Evolutionary conservation across 192 early-diverging fungal species (phyloP).

Genomic region (Coemansia sp.): DNA sequence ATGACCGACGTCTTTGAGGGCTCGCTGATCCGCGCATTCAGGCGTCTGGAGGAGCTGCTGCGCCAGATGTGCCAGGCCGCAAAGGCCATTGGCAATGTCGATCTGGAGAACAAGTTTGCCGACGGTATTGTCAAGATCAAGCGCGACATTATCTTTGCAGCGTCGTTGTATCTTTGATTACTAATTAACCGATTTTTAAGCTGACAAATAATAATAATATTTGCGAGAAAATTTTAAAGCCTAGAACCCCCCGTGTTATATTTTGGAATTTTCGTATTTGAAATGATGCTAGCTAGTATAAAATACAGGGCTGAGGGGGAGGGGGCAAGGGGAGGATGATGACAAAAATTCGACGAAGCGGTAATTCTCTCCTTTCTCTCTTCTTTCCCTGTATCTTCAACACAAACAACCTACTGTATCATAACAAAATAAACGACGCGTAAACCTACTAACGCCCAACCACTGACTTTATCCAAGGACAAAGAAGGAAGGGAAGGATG

Average conservation of each 20-base stretch:
- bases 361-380: no score
- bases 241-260: no score
- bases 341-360: no score
- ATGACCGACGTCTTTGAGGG: conserved; percentile 97
- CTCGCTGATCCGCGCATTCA: conserved; percentile 84
- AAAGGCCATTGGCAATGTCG: conserved; percentile 91
- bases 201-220: neutral
- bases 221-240: no score
- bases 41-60: conserved; percentile 87
- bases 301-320: no score
- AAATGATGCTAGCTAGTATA: no score
- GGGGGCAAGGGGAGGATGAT: no score
- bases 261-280: no score
- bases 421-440: no score
- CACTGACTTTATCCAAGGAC: neutral
- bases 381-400: neutral
- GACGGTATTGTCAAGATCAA: conserved; percentile 90
- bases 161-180: conserved; percentile 82
- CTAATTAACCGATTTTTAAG: neutral
- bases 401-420: no score
- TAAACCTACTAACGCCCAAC: no score
- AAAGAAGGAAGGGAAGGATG: conserved; percentile 6
- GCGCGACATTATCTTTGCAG: conserved; percentile 96
- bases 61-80: conserved; percentile 88
- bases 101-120: conserved; percentile 92